Evolutionary conservation across 2,329 filamentous ascomycete genomes (phyloP).

Genomic region (Alternaria sp.): DNA sequence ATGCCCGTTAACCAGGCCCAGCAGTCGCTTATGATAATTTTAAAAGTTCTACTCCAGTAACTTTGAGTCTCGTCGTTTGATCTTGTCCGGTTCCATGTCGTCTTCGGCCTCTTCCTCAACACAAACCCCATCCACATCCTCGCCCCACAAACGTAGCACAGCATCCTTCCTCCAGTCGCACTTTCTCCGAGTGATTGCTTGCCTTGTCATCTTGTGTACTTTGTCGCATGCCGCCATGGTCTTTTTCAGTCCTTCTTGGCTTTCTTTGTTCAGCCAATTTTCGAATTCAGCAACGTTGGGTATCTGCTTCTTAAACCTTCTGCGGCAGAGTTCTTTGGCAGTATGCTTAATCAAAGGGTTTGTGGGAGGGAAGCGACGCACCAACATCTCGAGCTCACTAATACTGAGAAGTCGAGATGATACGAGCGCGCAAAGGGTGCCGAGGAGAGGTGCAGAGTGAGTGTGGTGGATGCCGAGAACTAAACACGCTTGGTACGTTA

Average conservation of each 20-base stretch:
- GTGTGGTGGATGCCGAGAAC: conserved; percentile 2
- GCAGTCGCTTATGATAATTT: no score
- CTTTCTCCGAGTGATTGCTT: not conserved
- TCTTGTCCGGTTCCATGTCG: not conserved
- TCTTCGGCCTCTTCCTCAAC: not conserved
- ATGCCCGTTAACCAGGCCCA: not conserved
- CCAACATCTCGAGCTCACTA: not conserved
- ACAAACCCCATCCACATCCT: not conserved
- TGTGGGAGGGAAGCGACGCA: not conserved
- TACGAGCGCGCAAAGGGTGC: not conserved
- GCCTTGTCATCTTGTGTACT: not conserved
- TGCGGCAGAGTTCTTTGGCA: conserved; percentile 2
- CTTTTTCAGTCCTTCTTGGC: not conserved
- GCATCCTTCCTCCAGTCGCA: not conserved
- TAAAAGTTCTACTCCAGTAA: not conserved
- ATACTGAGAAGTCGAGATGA: not conserved
- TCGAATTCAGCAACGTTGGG: not conserved
- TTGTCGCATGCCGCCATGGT: not conserved
- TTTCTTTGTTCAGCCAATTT: not conserved
- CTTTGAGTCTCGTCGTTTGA: not conserved
- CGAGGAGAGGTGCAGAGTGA: conserved; percentile 5
- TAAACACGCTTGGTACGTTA: conserved; percentile 7
- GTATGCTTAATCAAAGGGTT: conserved; percentile 9
- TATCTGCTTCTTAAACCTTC: conserved; percentile 9
- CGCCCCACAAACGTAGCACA: not conserved